Base-by-base conservation (phyloP, 768 basidiomycete species). In the Trametes maxima region DNA sequence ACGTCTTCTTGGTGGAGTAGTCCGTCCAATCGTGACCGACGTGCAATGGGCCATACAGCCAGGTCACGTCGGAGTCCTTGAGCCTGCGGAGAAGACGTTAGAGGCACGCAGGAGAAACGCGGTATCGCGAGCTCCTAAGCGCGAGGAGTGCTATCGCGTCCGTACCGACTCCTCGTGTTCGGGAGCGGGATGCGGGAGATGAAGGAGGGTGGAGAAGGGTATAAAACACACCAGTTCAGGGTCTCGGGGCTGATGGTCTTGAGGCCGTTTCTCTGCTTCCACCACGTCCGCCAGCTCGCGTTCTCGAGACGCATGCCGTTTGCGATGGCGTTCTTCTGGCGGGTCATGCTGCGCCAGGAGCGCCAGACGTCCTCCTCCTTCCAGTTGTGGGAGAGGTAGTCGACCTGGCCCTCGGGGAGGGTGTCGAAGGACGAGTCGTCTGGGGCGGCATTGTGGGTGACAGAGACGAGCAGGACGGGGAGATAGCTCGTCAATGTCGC, bases 341-440 rank as follows among this genome's bases (percentile, higher is more conserved):
- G 84, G 48, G 96, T 98, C 94, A 98, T 98, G 72, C 88, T 93
- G 66, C 95, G 83, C 96, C 96, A 99, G n/a, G 89, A 92, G 57
- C 91, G 87, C 94, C 94, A 97, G 12, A 98, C 93, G 74, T 99
- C 96, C 75, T 98, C 96, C 75, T 99, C 96, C 67, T 87, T 82
- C 96, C 96, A 99, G 56, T 97, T 85, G 74, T 98, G 95, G 42
- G 92, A 95, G 67, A 99, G 89, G 76, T 99, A 99, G 83, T 99
- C 96, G 70, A 99, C 96, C 80, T 96, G 95, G 53, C 90, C 93
- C 42, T 86, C 86, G 24, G 96, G 92, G 14, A 90, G 83, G 49
- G 91, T 90, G n/a, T 87, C 86, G 57, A 97, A 79, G 50, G 88
- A 82, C 2, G 86, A 85, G 78, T 93, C 92, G 77, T 94, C 92